Percentiles rank a stretch among this genome's conserved stretches.
Conservation (phyloP, 176 grass and related monocot genomes). For the Musa beccarii region DNA sequence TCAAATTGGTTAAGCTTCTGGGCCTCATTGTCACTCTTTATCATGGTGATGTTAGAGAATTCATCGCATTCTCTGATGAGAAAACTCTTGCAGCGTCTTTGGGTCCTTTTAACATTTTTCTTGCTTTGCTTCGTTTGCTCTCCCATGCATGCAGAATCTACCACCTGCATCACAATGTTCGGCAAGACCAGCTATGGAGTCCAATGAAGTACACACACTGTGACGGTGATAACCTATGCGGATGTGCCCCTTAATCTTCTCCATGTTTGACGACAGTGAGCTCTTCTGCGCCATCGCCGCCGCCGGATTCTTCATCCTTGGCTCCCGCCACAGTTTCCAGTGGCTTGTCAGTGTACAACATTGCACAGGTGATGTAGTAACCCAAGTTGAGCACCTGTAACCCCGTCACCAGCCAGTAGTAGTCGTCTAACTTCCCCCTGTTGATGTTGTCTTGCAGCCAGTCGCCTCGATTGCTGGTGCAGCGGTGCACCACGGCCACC, state of each 20-base stretch:
- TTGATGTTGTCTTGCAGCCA: conserved; percentile 95
- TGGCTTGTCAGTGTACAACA: conserved; percentile 63
- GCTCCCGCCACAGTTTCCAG: conserved; percentile 26
- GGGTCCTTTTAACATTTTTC: neutral
- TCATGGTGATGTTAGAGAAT: no score
- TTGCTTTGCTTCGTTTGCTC: neutral
- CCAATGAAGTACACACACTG: neutral
- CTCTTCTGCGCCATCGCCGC: conserved; percentile 41
- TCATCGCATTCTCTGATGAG: no score
- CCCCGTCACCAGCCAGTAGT: conserved; percentile 73
- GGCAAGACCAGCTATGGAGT: neutral
- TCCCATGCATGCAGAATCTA: neutral
- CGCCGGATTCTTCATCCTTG: conserved; percentile 39
- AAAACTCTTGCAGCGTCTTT: neutral
- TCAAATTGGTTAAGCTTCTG: no score
- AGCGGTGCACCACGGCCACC: conserved; percentile 52
- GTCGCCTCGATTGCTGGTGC: conserved; percentile 40
- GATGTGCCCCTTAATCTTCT: neutral
- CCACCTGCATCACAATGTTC: neutral
- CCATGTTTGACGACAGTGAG: conserved; percentile 16
- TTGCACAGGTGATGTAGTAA: conserved; percentile 55
- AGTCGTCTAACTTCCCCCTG: conserved; percentile 63
- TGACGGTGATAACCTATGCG: neutral
- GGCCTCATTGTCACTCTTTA: no score
- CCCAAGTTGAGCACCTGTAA: conserved; percentile 59